Conservation (phyloP, 257 asterid species). For the Echites panduratus region DNA sequence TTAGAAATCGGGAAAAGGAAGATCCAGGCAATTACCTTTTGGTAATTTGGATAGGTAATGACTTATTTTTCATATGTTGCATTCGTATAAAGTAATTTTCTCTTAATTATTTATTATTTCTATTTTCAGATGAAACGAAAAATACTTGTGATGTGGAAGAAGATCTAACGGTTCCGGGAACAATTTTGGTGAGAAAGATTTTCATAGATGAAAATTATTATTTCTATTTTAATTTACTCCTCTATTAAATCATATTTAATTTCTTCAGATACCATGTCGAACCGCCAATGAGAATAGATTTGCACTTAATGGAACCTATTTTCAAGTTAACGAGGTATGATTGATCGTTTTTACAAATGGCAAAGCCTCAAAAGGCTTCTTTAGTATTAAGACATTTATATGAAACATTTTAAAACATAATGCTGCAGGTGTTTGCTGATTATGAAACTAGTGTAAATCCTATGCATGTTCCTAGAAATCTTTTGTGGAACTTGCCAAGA, state of each 20-base stretch:
- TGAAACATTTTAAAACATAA: too few relatives aligned
- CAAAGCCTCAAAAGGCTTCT: too few relatives aligned
- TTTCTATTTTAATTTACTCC: not conserved
- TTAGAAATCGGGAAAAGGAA: conserved; percentile 31
- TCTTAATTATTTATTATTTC: not conserved
- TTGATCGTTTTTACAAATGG: not conserved
- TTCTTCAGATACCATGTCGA: conserved; percentile 51
- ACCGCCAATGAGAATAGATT: conserved; percentile 57
- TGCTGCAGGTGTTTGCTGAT: conserved; percentile 64
- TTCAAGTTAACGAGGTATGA: conserved; percentile 68
- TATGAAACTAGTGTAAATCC: conserved; percentile 42
- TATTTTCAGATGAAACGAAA: conserved; percentile 11
- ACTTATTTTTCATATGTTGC: too few relatives aligned
- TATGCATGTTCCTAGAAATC: conserved; percentile 32
- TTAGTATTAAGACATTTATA: too few relatives aligned
- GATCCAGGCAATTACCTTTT: conserved; percentile 57
- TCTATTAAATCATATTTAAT: not conserved
- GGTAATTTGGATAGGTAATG: conserved; percentile 41
- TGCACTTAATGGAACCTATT: conserved; percentile 78
- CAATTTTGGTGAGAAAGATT: conserved; percentile 45
- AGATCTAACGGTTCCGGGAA: conserved; percentile 27
- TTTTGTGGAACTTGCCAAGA: conserved; percentile 27
- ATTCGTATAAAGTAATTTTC: not conserved
- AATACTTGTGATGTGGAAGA: conserved; percentile 4
- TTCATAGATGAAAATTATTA: not conserved